Evolutionary conservation across 176 grass and related monocot species (phyloP).

Genomic region (Paspalum vaginatum): DNA sequence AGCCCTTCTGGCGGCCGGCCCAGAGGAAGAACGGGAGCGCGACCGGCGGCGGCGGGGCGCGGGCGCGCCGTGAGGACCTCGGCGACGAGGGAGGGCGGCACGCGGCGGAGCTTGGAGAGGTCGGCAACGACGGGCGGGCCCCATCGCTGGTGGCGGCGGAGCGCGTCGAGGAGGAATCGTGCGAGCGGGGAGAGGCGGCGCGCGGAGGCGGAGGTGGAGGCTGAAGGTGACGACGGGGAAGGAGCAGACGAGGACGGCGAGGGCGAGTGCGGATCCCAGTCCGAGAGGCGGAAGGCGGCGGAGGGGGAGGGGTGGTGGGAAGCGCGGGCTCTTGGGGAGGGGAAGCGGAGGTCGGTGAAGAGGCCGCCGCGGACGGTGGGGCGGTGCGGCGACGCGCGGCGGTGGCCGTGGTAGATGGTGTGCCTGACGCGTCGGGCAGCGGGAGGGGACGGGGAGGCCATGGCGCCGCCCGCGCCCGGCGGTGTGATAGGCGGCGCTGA

Average conservation of each 20-base stretch:
- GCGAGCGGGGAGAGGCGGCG: conserved; percentile 72
- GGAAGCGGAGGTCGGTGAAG: conserved; percentile 51
- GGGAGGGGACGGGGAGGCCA: conserved; percentile 32
- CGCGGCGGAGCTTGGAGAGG: conserved; percentile 75
- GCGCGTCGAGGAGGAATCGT: conserved; percentile 70
- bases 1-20: conserved; percentile 73
- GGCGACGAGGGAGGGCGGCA: conserved; percentile 57
- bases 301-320: background rate
- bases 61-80: conserved; percentile 68
- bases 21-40: conserved; percentile 90
- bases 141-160: conserved; percentile 69
- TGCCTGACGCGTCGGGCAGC: conserved; percentile 17
- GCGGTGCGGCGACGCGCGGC: conserved; percentile 61
- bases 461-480: background rate
- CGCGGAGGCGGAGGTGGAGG: conserved; percentile 39
- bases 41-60: conserved; percentile 52
- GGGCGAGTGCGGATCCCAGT: conserved; percentile 54
- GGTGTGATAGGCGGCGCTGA: conserved; percentile 33
- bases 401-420: conserved; percentile 77
- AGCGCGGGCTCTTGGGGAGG: background rate
- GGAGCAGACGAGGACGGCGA: conserved; percentile 14
- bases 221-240: background rate
- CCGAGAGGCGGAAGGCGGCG: conserved; percentile 38
- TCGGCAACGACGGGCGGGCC: conserved; percentile 59
- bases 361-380: conserved; percentile 58